Evolutionary conservation across 164 flowering plant genomes (phyloP), one percentile per base, ranked within the genome.

Genomic region (Stephania japonica): DNA sequence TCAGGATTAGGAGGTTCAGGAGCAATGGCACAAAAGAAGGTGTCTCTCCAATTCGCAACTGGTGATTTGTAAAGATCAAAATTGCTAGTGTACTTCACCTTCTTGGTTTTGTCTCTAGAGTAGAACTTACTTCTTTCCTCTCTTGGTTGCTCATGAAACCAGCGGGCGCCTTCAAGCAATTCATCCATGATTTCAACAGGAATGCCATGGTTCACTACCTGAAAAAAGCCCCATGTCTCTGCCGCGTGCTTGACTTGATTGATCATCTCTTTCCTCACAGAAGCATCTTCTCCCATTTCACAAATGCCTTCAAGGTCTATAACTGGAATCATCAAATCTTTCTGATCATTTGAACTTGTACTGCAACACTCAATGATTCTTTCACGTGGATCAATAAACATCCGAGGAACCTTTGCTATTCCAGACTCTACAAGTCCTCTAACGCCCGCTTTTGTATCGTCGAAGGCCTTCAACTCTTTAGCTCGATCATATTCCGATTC

Each of bases 381-480:
- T 32, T 32, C 38, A 32, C 4, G 2, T 32, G 38, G 38, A 32
- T 32, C 38, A 32, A 56, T 19, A 19, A 16, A 16, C 64, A 53
- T 62, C 5, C 19, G 6, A 13, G 6, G 38, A 9, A 72, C 63
- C 6, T 47, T 73, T 1, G 26, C 19, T 3, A 79, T 44, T 1
- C 82, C 82, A 8, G 77, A 66, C 19, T 80, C 83, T 7, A 80
- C 74, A 6, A 82, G 73, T 6, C 84, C 82, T 62, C 80, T 73
- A 32, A 82, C 84, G 7, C 84, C 81, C 8, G 78, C 67, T 77
- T 78, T 80, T 2, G 82, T 66, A 5, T 77, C 79, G 50, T 82
- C 82, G 19, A 82, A 82, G 11, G 80, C 84, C 67, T 69, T 75
- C 7, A 75, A 38, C 16, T 77, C 78, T 61, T 73, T 21, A 12